Evolutionary conservation across 176 grass and related monocot species (phyloP).

Genomic region (Phyllostachys edulis): DNA sequence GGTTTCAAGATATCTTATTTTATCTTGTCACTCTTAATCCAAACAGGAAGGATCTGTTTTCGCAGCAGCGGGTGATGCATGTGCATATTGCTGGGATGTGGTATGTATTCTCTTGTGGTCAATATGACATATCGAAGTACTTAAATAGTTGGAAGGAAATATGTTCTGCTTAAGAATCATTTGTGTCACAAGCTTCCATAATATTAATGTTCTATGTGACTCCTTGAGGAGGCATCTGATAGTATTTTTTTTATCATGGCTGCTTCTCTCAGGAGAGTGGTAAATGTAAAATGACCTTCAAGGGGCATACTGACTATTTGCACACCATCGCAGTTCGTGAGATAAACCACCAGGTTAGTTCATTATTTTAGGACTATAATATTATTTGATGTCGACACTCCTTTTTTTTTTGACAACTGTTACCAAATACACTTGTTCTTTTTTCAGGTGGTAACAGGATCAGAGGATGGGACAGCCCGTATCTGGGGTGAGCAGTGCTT

Average conservation of each 20-base stretch:
- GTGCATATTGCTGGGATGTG: conserved; percentile 95
- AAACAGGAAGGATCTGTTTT: conserved; percentile 89
- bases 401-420: conserved; percentile 13
- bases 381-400: not conserved
- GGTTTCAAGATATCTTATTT: conserved; percentile 3
- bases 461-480: conserved; percentile 92
- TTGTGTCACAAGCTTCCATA: not conserved
- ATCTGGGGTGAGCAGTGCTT: conserved; percentile 79
- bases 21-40: not conserved
- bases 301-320: conserved; percentile 83
- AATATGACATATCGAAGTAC: conserved; percentile 16
- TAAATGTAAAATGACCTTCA: conserved; percentile 87
- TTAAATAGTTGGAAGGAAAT: conserved; percentile 19
- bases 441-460: conserved; percentile 87
- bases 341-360: conserved; percentile 72
- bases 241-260: not conserved
- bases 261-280: conserved; percentile 60
- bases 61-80: conserved; percentile 82
- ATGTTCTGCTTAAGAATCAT: conserved; percentile 24
- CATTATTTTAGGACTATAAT: not conserved
- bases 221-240: too few species aligned
- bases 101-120: conserved; percentile 65
- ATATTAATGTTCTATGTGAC: too few species aligned
- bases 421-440: conserved; percentile 3
- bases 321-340: conserved; percentile 65